phyloP scores from a whole-genome alignment of 305 asterid species.

The Solanum hybrid region DNA sequence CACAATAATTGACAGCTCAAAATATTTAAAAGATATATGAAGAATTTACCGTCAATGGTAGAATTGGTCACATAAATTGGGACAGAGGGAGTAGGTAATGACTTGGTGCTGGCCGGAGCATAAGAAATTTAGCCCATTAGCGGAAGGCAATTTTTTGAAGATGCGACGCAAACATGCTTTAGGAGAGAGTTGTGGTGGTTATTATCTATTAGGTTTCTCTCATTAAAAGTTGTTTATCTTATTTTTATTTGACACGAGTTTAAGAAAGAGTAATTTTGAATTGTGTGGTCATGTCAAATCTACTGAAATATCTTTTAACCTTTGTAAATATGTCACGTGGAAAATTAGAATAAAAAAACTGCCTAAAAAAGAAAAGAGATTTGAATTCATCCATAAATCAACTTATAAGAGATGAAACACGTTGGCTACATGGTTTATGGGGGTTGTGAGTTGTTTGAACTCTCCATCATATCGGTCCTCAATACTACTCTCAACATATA shows the following conservation, averaged over 20 bases:
- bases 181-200: background rate
- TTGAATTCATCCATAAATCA: too few species aligned
- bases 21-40: too few species aligned
- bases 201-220: background rate
- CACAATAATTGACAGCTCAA: background rate
- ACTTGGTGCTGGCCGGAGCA: background rate
- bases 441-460: too few species aligned
- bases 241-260: background rate
- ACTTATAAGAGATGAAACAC: background rate
- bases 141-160: background rate
- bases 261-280: background rate
- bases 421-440: too few species aligned
- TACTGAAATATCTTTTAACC: too few species aligned
- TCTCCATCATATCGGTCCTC: too few species aligned
- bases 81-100: background rate
- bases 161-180: background rate
- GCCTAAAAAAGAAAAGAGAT: background rate
- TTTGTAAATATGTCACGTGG: too few species aligned
- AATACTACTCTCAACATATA: too few species aligned
- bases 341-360: too few species aligned
- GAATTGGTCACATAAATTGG: background rate
- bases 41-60: too few species aligned
- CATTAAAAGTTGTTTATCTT: background rate
- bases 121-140: background rate
- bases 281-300: background rate